Base-by-base conservation (phyloP, 495 filamentous ascomycete genomes). In the Clavariopsis aquatica region DNA sequence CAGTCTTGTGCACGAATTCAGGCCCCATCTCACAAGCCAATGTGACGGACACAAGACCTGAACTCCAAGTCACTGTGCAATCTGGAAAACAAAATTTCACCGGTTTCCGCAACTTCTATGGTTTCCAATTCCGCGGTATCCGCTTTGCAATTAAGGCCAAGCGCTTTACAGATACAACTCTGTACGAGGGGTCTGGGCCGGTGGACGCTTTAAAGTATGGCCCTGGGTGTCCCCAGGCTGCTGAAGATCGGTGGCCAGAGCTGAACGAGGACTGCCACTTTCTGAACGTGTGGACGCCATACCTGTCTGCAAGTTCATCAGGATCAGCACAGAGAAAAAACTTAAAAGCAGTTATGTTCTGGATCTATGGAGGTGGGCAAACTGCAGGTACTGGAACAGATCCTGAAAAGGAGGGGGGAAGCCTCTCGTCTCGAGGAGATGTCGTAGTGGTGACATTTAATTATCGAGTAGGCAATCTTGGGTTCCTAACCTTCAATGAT, bases 361-460 rank as follows among this genome's bases (percentile, higher is more conserved):
- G 76, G 31, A 66, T 76, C 10, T 76, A 78, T 38, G 77, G 77
- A 22, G 77, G 77, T 1, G 75, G 75, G 0, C 66, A 75, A 22
- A 72, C 71, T 0, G 68, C 62, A 0, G 77, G 77, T 9, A 74
- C 74, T 5, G 74, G 71, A 6, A 74, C 72, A 52, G 76, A 76
- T 52, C 67, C 73, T 3, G 76, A 73, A 38, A 77, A 72, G 22
- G 77, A 79, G 57, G 76, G 77, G 3, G 74, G 71, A 22, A 81
- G 79, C 66, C 64, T 79, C n/a, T 78, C 77, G 0, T 77, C 78
- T 13, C 64, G 78, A 24, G 78, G 79, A 1, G 79, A 81, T 64
- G 77, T 79, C 20, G 79, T 81, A 0, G 72, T 79, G 9, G 78
- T 80, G 15, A 49, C 66, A 17, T 43, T 71, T 23, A 64, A 66